Evolutionary conservation across 139 green algal species (phyloP), one percentile per base, ranked within the genome.

Genomic region (Haematococcus lacustris): DNA sequence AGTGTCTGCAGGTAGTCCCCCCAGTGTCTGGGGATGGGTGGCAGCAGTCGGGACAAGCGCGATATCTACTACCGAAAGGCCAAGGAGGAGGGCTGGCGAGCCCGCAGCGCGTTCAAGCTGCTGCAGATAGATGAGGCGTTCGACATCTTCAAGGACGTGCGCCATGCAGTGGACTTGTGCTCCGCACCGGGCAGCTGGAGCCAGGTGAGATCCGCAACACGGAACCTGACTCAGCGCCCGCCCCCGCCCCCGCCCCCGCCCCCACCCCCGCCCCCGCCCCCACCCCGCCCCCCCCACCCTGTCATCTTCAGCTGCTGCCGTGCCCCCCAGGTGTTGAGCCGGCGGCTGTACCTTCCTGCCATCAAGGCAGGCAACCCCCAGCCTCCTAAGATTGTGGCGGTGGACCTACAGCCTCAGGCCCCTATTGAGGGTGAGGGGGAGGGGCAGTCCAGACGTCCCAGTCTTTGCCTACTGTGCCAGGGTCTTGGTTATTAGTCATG

Each of bases 401-500:
- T 99, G 13, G 95, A 99, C 80, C 79, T 99, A 68, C 93, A 99
- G 86, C 95, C 95, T 40, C 99, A 99, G 95, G 95, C 94, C 9
- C 90, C 95, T 30, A 90, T 99, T 6, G 95, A 98, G 72, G n/a
- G n/a, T n/a, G n/a, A n/a, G n/a, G n/a, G n/a, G n/a, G n/a, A n/a
- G n/a, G n/a, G n/a, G n/a, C n/a, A n/a, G n/a, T n/a, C n/a, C n/a
- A n/a, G n/a, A n/a, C n/a, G n/a, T n/a, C n/a, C n/a, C n/a, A n/a
- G n/a, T n/a, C n/a, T n/a, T n/a, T n/a, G n/a, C n/a, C n/a, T n/a
- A n/a, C n/a, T n/a, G n/a, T n/a, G n/a, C n/a, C n/a, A n/a, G n/a
- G n/a, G n/a, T n/a, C n/a, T n/a, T n/a, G n/a, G n/a, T n/a, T n/a
- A n/a, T n/a, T n/a, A n/a, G n/a, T n/a, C n/a, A n/a, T n/a, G n/a